phyloP scores from a whole-genome alignment of 2,329 filamentous ascomycete species.

The Trichoderma cornu-damae region DNA sequence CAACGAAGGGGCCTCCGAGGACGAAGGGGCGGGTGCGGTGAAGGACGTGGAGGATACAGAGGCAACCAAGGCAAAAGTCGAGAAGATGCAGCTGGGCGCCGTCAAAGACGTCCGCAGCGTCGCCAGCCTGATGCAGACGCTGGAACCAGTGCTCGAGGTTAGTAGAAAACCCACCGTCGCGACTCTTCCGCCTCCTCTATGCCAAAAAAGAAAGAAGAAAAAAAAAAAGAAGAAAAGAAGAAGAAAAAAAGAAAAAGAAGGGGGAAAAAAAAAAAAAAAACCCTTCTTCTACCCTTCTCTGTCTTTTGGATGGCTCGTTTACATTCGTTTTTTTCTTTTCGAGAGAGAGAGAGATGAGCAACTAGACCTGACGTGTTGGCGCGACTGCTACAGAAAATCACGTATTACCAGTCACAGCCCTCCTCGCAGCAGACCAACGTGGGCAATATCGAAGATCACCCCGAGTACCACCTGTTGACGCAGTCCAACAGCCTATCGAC shows the following conservation, averaged over 20 bases:
- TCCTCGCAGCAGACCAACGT: conserved; percentile 60
- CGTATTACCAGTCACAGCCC: conserved; percentile 65
- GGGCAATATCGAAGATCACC: conserved; percentile 85
- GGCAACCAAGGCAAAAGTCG: conserved; percentile 70
- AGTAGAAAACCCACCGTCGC: conserved; percentile 45
- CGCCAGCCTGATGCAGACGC: conserved; percentile 71
- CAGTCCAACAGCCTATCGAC: conserved; percentile 87
- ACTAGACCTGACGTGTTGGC: conserved; percentile 63
- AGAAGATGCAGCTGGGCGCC: conserved; percentile 71
- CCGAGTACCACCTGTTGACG: conserved; percentile 82
- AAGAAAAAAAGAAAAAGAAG: no score
- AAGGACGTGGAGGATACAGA: conserved; percentile 59
- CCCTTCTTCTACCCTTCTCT: conserved; percentile 21
- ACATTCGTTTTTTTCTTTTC: conserved; percentile 52
- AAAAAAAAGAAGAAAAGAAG: no score
- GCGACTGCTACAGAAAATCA: conserved; percentile 64
- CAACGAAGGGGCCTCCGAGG: conserved; percentile 51
- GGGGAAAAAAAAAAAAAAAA: no score
- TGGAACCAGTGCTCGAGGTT: conserved; percentile 79
- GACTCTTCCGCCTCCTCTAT: conserved; percentile 20
- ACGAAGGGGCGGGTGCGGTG: conserved; percentile 49
- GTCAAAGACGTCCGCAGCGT: conserved; percentile 77
- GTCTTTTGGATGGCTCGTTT: conserved; percentile 46
- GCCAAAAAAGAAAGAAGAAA: no score
- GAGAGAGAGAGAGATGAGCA: conserved; percentile 32